Evolutionary conservation across 805 yeast species (phyloP).

Genomic region (Hanseniaspora guilliermondii): DNA sequence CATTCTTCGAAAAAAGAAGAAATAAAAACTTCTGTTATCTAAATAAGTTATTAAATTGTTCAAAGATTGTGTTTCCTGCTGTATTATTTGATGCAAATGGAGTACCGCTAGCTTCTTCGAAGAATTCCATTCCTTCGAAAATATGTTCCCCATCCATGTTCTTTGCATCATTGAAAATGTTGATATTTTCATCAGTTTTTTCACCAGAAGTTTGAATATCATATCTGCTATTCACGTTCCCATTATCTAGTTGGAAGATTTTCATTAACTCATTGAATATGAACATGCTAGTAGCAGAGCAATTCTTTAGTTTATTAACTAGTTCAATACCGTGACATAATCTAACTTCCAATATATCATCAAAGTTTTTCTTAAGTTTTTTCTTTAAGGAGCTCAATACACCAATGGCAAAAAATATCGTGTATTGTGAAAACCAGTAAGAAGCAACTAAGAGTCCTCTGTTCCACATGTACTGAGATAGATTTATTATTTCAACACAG

Average conservation of each 20-base stretch:
- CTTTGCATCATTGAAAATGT: neutral
- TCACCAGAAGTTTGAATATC: neutral
- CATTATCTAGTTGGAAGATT: neutral
- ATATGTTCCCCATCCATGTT: neutral
- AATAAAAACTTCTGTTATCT: neutral
- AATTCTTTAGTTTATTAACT: constrained; percentile 6
- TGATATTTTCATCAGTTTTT: neutral
- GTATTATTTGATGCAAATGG: neutral
- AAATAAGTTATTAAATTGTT: constrained; percentile 8
- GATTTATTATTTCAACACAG: constrained; percentile 66
- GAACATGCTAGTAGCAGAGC: constrained; percentile 7
- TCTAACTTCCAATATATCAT: constrained; percentile 41
- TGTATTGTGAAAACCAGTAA: constrained; percentile 84
- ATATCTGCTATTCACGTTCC: neutral
- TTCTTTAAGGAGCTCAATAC: constrained; percentile 51
- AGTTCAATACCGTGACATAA: constrained; percentile 16
- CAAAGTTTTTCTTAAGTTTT: neutral
- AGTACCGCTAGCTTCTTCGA: neutral
- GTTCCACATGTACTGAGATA: constrained; percentile 69
- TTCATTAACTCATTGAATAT: constrained; percentile 9
- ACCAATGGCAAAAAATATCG: constrained; percentile 79
- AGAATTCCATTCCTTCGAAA: neutral
- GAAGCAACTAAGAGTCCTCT: constrained; percentile 65
- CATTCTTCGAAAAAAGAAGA: neutral
- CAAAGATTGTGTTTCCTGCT: neutral